Base-by-base conservation (phyloP, 2,329 filamentous ascomycete genomes). In the Simplicillium aogashimaense region DNA sequence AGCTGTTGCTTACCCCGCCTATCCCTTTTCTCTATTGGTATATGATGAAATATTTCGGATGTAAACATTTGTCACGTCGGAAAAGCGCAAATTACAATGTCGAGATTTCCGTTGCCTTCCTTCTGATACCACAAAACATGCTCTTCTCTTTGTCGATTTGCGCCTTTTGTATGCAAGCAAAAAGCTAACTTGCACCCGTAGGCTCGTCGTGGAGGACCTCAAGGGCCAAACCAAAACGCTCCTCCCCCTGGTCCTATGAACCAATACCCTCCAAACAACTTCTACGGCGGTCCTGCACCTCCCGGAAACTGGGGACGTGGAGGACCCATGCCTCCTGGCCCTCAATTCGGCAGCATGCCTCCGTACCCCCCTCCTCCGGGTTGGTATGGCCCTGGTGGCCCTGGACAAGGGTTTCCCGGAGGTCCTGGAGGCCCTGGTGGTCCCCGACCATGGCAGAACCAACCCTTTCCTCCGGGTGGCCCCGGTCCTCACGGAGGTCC, bases 51-150 rank as follows among this genome's bases (percentile, higher is more conserved):
- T 68, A 94, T 86, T 83, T 76, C 88, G 89, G 89, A 95, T 95
- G 86, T 92, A 86, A 94, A 94, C 66, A 67, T 74, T 72, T 77
- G 59, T 73, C 71, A 76, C 77, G 74, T 79, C 82, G 83, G 84
- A 84, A 84, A 83, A 84, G 87, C 87, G 88, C 88, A 94, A 81
- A 78, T 25, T 87, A 83, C 75, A 76, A 70, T 95, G 89, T 94
- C 81, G 89, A 95, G 78, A 82, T 84, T 82, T 95, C 89, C 88
- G 89, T 95, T 95, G 89, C 88, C 89, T 95, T 95, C 89, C 89
- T 95, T 95, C 88, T 95, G 88, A 95, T 80, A 44, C 39, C 36
- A 13, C 36, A 40, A 39, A 32, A 41, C 14, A 18, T 31, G 29
- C 38, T 41, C 39, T 43, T 39, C n/a, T 38, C 40, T 16, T 46